Evolutionary conservation across 805 yeast species (phyloP).

Genomic region (Candida incommunis): DNA sequence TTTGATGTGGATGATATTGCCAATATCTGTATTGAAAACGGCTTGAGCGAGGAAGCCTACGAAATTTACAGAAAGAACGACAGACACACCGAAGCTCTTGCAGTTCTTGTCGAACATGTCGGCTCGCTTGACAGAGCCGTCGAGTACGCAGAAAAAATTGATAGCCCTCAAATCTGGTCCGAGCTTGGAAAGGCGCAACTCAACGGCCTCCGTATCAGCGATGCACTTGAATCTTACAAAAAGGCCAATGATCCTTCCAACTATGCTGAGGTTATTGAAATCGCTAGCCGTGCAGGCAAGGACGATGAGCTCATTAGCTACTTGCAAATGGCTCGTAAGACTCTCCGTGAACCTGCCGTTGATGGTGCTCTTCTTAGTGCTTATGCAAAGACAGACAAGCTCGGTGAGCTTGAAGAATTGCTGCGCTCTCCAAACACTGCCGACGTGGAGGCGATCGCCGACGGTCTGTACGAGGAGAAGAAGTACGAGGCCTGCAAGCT

Average conservation of each 20-base stretch:
- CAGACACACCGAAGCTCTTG: conserved; percentile 64
- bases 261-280: conserved; percentile 83
- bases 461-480: conserved; percentile 63
- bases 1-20: conserved; percentile 93
- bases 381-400: conserved; percentile 64
- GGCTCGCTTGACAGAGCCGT: conserved; percentile 93
- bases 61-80: conserved; percentile 82
- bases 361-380: conserved; percentile 87
- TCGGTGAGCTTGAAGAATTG: conserved; percentile 71
- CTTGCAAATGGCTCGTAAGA: conserved; percentile 81
- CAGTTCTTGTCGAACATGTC: conserved; percentile 81
- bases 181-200: conserved; percentile 93
- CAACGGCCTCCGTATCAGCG: conserved; percentile 82
- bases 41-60: conserved; percentile 84
- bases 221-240: conserved; percentile 83
- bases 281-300: conserved; percentile 90
- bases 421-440: conserved; percentile 86
- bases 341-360: conserved; percentile 78
- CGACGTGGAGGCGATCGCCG: conserved; percentile 84
- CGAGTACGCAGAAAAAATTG: conserved; percentile 79
- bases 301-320: conserved; percentile 84
- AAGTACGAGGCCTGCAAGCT: conserved; percentile 90
- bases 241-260: conserved; percentile 85
- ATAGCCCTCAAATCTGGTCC: conserved; percentile 80
- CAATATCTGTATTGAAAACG: conserved; percentile 77